phyloP scores from a whole-genome alignment of 2,329 filamentous ascomycete species.

The Aureobasidium sp. region DNA sequence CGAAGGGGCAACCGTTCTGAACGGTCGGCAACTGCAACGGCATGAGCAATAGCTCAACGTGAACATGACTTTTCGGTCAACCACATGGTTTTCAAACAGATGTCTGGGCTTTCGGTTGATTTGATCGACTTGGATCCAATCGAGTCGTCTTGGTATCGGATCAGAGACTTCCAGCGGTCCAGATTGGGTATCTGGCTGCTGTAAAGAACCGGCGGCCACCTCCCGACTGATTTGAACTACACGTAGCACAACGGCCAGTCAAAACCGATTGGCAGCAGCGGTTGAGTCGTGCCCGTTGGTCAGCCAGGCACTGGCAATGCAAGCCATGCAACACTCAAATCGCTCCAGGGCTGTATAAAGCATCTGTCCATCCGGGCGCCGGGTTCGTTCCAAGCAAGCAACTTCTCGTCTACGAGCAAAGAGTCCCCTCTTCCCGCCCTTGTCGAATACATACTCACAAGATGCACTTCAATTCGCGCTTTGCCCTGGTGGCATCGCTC shows the following conservation, averaged over 20 bases:
- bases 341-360: not conserved
- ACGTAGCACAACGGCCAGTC: constrained; percentile 7
- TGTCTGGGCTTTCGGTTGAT: not conserved
- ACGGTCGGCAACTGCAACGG: constrained; percentile 9
- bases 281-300: constrained; percentile 8
- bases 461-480: constrained; percentile 23
- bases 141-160: not conserved
- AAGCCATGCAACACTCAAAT: not conserved
- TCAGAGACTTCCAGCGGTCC: not conserved
- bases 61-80: not conserved
- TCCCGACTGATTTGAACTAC: not conserved
- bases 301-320: constrained; percentile 5
- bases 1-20: constrained; percentile 2
- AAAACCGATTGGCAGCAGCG: constrained; percentile 8
- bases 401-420: constrained; percentile 10
- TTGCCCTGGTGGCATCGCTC: constrained; percentile 24
- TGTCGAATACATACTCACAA: not conserved
- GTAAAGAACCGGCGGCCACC: not conserved
- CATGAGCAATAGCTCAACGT: constrained; percentile 7
- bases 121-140: not conserved
- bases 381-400: not conserved
- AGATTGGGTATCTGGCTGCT: constrained; percentile 1
- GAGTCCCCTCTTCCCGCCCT: not conserved
- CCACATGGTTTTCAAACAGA: not conserved
- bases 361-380: not conserved